Conservation (phyloP, 129 eudicot species). For the Flaveria brownii region DNA sequence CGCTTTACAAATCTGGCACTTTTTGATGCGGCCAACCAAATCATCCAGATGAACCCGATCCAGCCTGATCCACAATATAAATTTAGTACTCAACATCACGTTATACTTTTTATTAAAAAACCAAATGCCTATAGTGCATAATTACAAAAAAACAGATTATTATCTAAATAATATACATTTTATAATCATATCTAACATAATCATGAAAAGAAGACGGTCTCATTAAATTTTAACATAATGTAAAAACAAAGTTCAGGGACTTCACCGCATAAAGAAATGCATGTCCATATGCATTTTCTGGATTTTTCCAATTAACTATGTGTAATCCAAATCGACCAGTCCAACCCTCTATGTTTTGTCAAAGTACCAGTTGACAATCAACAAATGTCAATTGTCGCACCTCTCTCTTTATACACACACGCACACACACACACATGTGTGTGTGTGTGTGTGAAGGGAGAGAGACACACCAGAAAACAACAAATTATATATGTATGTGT, state of each 20-base stretch:
- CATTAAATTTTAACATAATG: neutral
- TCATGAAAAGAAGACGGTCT: neutral
- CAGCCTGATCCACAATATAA: slow-evolving; percentile 53
- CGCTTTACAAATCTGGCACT: slow-evolving; percentile 61
- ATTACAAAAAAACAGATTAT: neutral
- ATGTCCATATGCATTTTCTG: neutral
- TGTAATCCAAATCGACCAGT: neutral
- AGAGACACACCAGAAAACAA: no score
- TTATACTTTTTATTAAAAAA: neutral
- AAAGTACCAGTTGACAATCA: neutral
- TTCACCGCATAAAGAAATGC: neutral
- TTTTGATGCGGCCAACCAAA: slow-evolving; percentile 59
- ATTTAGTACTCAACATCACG: neutral
- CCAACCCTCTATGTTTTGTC: neutral
- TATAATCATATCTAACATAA: neutral
- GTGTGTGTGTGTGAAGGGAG: neutral
- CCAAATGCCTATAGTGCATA: neutral
- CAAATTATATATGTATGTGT: neutral
- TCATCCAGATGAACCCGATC: slow-evolving; percentile 73
- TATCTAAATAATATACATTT: neutral
- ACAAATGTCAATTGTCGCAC: no score
- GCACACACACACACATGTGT: no score
- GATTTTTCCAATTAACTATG: neutral
- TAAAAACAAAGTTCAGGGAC: neutral
- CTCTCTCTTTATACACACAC: no score